Conservation (phyloP, 495 filamentous ascomycete species). For the Aeminium ludgeri region DNA sequence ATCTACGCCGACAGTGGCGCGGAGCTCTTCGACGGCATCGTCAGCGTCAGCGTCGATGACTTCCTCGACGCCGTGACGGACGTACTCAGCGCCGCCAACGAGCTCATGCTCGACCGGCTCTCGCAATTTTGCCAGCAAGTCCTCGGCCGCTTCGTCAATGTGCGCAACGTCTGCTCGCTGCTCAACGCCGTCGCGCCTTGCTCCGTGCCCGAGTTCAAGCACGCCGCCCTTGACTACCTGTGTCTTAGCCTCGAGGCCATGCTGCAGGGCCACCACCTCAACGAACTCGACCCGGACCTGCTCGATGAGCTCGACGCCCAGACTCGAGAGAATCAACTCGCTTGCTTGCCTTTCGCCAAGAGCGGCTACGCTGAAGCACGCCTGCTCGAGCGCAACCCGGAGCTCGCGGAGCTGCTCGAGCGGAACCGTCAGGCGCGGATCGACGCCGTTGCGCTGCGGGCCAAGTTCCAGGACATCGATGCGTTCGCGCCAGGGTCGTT, state of each 20-base stretch:
- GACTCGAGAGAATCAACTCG: conserved; percentile 65
- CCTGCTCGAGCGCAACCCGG: conserved; percentile 56
- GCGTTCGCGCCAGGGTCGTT: conserved; percentile 23
- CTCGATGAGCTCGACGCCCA: conserved; percentile 59
- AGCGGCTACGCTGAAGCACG: conserved; percentile 54
- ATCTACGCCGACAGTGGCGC: conserved; percentile 71
- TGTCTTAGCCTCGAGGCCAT: conserved; percentile 79
- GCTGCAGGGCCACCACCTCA: conserved; percentile 72
- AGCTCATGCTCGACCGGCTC: conserved; percentile 84
- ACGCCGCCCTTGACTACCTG: conserved; percentile 76
- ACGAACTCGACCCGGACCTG: conserved; percentile 73
- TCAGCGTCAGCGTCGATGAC: conserved; percentile 53
- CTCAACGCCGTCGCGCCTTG: conserved; percentile 71
- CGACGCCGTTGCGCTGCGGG: conserved; percentile 41
- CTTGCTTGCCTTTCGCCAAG: conserved; percentile 54
- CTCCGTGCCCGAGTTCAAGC: conserved; percentile 69
- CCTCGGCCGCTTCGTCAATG: conserved; percentile 74
- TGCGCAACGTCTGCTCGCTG: conserved; percentile 69
- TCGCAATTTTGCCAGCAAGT: conserved; percentile 78
- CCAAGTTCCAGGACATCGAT: conserved; percentile 22
- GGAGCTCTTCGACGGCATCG: conserved; percentile 64
- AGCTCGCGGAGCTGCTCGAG: conserved; percentile 36
- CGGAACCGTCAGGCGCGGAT: conserved; percentile 39
- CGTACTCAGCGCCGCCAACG: conserved; percentile 76
- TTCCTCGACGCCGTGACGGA: conserved; percentile 83